A percentile compares a stretch with the other conserved stretches of the same genome.
Evolutionary conservation across 2,329 filamentous ascomycete genomes (phyloP).

Genomic region (Clarireedia hainanense): DNA sequence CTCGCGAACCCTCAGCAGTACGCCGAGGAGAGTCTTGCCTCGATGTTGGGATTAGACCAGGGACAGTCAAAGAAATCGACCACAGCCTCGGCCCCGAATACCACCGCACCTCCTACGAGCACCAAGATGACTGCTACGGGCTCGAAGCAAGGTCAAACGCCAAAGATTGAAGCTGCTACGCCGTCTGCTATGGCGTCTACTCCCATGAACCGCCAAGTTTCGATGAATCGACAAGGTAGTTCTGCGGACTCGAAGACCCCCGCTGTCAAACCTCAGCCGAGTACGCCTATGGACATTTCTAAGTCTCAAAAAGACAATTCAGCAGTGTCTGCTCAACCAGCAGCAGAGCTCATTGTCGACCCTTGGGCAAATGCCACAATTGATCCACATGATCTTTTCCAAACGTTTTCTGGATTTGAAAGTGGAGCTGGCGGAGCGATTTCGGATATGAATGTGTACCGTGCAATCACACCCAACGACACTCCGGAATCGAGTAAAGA

Average conservation of each 20-base stretch:
- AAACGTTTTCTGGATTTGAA: conserved; percentile 35
- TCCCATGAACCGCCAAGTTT: conserved; percentile 40
- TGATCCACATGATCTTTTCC: conserved; percentile 44
- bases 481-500: conserved; percentile 59
- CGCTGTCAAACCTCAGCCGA: conserved; percentile 14
- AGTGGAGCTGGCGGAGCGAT: conserved; percentile 39
- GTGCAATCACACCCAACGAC: conserved; percentile 51
- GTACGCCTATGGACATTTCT: conserved; percentile 14
- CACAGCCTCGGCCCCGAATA: background rate
- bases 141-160: conserved; percentile 35
- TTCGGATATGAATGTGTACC: conserved; percentile 45
- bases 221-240: conserved; percentile 45
- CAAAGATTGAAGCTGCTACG: conserved; percentile 30
- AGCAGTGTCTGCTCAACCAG: conserved; percentile 23
- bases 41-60: conserved; percentile 44
- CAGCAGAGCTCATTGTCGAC: conserved; percentile 17
- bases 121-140: conserved; percentile 23
- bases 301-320: conserved; percentile 23
- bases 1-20: conserved; percentile 47
- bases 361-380: conserved; percentile 40
- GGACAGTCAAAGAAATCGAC: conserved; percentile 29
- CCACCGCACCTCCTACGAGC: conserved; percentile 30
- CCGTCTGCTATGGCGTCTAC: conserved; percentile 31
- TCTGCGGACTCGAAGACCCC: conserved; percentile 34
- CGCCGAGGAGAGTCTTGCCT: conserved; percentile 40